phyloP scores from a whole-genome alignment of 352 stramenopile species.

The Phytophthora constricta region DNA sequence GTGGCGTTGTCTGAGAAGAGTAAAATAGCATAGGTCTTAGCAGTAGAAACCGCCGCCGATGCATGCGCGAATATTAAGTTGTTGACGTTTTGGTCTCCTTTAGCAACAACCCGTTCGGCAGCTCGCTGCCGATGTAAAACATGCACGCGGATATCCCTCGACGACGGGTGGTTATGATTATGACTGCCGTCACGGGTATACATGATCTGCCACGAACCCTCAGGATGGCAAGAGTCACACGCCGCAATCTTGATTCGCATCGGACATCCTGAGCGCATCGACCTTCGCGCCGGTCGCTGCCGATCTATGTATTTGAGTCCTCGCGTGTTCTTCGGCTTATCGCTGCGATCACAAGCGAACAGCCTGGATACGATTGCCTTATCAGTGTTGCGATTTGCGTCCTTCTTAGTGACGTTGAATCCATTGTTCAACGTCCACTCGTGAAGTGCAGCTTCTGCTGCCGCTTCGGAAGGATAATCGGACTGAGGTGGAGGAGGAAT shows the following conservation, averaged over 20 bases:
- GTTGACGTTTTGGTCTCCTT: neutral
- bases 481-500: too few relatives aligned
- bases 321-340: neutral
- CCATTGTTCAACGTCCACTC: neutral
- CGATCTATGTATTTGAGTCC: neutral
- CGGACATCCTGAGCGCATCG: neutral
- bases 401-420: neutral
- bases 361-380: neutral
- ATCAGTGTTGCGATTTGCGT: neutral
- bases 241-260: neutral
- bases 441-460: neutral
- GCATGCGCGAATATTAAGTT: neutral
- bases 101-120: too few relatives aligned
- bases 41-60: neutral
- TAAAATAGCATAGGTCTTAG: neutral
- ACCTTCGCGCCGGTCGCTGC: neutral
- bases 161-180: neutral
- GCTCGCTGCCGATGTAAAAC: too few relatives aligned
- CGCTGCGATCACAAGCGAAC: neutral
- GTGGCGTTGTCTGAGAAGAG: neutral
- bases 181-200: neutral
- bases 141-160: neutral
- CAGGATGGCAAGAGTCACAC: neutral
- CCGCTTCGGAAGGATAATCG: neutral
- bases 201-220: neutral